Evolutionary conservation across 2,329 filamentous ascomycete species (phyloP), one percentile per base, ranked within the genome.

Genomic region (Endoconidiophora polonica): DNA sequence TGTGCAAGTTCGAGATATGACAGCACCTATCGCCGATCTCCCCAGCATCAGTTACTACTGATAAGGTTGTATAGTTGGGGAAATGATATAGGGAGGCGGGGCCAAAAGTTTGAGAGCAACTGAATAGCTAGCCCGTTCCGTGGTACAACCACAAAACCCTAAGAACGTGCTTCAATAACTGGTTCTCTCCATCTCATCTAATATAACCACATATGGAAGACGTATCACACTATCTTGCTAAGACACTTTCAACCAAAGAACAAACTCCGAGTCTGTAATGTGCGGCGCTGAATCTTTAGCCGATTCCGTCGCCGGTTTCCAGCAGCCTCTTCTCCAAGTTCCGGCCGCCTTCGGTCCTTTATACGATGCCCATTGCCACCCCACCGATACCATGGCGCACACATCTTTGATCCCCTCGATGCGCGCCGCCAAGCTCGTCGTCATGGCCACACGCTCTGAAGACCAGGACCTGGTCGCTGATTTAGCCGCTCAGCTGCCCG

Each of bases 321-420:
- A 6, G 9, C 14, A 33, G 22, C 10, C 29, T 42, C 7, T 36
- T 12, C 3, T 36, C 14, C 3, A 24, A 9, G 9, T 14, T 24
- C 23, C 46, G 4, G 46, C 46, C 33, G 20, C 40, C 18, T 18
- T 29, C 24, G 47, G 80, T 29, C 80, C 79, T 45, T 69, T 86
- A 53, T 84, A 73, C 60, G 85, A 91, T 60, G 83, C 85, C 20
- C 85, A 91, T 66, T 90, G 85, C 63, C 85, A 91, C 61, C 84
- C 84, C 3, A 90, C 84, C 24, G 84, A 90, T 62, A 85, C 79
- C 18, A 79, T 86, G 73, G 64, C 70, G 40, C 76, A 71, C 16
- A 63, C 83, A 45, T 56, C 68, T 9, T 63, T 61, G 10, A 78
- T 90, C 39, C 66, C 74, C 9, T 57, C 57, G 9, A 88, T 90